A percentile compares a stretch with the other conserved stretches of the same genome.
Conservation (phyloP, 345 rosid genomes). For the Pugionium dolabratum region DNA sequence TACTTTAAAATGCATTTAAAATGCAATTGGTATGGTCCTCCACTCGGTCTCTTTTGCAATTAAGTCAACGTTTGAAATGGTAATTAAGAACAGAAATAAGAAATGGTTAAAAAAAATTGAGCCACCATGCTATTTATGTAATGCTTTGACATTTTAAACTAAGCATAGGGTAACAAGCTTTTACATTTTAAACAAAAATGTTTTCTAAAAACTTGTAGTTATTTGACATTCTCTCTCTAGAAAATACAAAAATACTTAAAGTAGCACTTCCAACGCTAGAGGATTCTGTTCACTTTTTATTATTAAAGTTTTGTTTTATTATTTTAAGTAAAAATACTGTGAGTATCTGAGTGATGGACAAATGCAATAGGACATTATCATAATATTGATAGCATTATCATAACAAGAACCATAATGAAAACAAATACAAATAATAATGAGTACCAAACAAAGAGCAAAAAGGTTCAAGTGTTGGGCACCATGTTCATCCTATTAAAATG, state of each 20-base stretch:
- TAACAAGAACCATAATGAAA: neutral
- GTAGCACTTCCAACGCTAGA: conserved; percentile 30
- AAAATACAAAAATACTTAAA: conserved; percentile 12
- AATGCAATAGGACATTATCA: conserved; percentile 26
- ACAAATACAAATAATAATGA: conserved; percentile 2
- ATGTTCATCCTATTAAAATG: conserved; percentile 24
- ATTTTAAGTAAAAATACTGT: neutral
- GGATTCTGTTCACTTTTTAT: conserved; percentile 12
- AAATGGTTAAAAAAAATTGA: neutral
- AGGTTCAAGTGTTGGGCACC: conserved; percentile 19
- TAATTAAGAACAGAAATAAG: neutral
- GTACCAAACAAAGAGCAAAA: conserved; percentile 19
- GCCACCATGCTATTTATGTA: conserved; percentile 33
- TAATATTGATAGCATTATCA: neutral
- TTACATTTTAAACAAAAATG: too few species aligned
- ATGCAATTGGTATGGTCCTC: conserved; percentile 23
- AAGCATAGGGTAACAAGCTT: neutral
- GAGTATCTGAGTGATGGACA: conserved; percentile 27
- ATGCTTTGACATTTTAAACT: conserved; percentile 10
- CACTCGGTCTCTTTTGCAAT: neutral
- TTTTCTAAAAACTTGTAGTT: too few species aligned
- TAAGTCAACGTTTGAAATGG: conserved; percentile 4
- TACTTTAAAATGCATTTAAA: too few species aligned
- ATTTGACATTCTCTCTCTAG: too few species aligned
- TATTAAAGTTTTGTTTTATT: neutral